Conservation (phyloP, 352 stramenopile genomes). For the Phytophthora boehmeriae region DNA sequence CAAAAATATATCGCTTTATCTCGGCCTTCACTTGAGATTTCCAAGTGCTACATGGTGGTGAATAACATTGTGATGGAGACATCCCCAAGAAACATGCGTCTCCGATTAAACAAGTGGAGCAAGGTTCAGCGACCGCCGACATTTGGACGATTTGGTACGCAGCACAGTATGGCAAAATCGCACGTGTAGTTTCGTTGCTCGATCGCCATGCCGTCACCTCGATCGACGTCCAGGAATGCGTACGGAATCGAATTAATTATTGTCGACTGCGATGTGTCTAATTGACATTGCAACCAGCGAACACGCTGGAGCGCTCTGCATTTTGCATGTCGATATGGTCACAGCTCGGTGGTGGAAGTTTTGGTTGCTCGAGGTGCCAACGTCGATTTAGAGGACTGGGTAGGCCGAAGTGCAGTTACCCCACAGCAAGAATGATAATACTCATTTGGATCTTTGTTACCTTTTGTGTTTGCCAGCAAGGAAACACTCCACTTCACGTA, state of each 20-base stretch:
- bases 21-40: not conserved
- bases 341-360: slow-evolving; percentile 50
- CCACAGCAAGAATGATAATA: not conserved
- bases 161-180: slow-evolving; percentile 56
- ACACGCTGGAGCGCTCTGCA: slow-evolving; percentile 70
- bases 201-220: slow-evolving; percentile 39
- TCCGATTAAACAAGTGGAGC: slow-evolving; percentile 32
- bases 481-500: slow-evolving; percentile 74
- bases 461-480: slow-evolving; percentile 34
- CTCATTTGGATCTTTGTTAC: not conserved
- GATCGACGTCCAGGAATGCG: slow-evolving; percentile 61
- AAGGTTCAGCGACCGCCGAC: slow-evolving; percentile 23
- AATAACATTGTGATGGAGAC: slow-evolving; percentile 8
- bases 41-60: not conserved
- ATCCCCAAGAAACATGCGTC: slow-evolving; percentile 20
- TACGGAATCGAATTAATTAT: slow-evolving; percentile 21
- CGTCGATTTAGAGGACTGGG: slow-evolving; percentile 50
- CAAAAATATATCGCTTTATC: slow-evolving; percentile 26
- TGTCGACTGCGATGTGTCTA: not conserved
- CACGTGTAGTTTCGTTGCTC: slow-evolving; percentile 57
- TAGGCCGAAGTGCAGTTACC: slow-evolving; percentile 12
- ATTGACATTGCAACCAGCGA: slow-evolving; percentile 27
- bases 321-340: slow-evolving; percentile 61
- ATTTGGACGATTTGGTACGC: slow-evolving; percentile 84
- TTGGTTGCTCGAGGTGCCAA: slow-evolving; percentile 55